Conservation (phyloP, 371 early-diverging fungal genomes). For the Cokeromyces recurvatus region DNA sequence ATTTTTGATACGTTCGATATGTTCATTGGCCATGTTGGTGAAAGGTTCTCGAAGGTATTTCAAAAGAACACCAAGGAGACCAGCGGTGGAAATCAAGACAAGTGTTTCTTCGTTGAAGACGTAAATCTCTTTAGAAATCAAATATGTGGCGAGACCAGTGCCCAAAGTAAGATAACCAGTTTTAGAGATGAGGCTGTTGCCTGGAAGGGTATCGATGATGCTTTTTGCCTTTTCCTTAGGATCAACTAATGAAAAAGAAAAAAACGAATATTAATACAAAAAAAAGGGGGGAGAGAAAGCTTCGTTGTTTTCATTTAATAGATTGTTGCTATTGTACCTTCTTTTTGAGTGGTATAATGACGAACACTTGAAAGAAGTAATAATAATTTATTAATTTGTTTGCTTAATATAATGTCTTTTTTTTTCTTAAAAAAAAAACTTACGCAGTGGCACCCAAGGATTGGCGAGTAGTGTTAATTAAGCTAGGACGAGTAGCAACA, state of each 20-base stretch:
- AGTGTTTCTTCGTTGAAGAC: constrained; percentile 92
- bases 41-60: constrained; percentile 80
- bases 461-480: constrained; percentile 20
- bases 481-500: constrained; percentile 20
- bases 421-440: constrained; percentile 7
- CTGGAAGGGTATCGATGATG: constrained; percentile 90
- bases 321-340: constrained; percentile 9
- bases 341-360: constrained; percentile 23
- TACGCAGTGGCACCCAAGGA: constrained; percentile 27
- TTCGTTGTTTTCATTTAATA: too few species aligned
- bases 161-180: constrained; percentile 82
- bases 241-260: constrained; percentile 23
- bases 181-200: constrained; percentile 83
- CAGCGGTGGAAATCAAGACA: constrained; percentile 68
- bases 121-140: constrained; percentile 96
- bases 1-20: constrained; percentile 73
- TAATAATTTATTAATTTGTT: background rate
- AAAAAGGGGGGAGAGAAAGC: too few species aligned
- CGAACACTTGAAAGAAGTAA: constrained; percentile 12
- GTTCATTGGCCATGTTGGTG: constrained; percentile 80
- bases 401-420: too few species aligned
- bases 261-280: background rate
- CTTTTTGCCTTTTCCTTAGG: constrained; percentile 79
- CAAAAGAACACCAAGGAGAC: constrained; percentile 73
- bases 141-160: constrained; percentile 82